Conservation (phyloP, 2,329 filamentous ascomycete genomes). For the Diaporthe ampelina region DNA sequence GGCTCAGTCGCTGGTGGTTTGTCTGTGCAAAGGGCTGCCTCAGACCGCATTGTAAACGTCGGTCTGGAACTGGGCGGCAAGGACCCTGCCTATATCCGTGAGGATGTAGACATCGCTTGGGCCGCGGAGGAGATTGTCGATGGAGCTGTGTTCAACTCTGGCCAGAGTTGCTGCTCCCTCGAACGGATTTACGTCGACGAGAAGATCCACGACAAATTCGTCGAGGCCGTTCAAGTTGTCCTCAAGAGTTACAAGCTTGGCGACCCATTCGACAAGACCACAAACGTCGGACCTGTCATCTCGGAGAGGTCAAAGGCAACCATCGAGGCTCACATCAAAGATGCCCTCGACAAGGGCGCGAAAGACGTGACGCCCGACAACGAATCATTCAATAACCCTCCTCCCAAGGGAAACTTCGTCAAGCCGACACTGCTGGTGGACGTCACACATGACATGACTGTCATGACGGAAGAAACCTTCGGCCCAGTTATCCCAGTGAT, state of each 20-base stretch:
- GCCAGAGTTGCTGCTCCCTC: slow-evolving; percentile 96
- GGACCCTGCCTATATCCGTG: slow-evolving; percentile 90
- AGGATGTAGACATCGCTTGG: slow-evolving; percentile 90
- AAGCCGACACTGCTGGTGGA: slow-evolving; percentile 85
- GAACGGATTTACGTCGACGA: slow-evolving; percentile 94
- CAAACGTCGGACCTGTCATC: slow-evolving; percentile 89
- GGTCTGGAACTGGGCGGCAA: slow-evolving; percentile 95
- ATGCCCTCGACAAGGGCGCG: slow-evolving; percentile 87
- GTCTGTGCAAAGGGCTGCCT: slow-evolving; percentile 86
- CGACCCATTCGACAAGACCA: slow-evolving; percentile 84
- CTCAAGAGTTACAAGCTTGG: slow-evolving; percentile 87
- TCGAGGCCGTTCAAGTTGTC: slow-evolving; percentile 83
- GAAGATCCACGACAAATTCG: slow-evolving; percentile 85
- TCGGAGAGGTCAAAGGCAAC: slow-evolving; percentile 82
- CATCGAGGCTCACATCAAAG: slow-evolving; percentile 84
- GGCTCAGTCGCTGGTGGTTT: slow-evolving; percentile 91
- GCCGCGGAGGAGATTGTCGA: slow-evolving; percentile 95
- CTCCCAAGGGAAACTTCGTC: slow-evolving; percentile 88
- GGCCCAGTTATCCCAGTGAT: slow-evolving; percentile 92
- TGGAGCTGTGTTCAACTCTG: slow-evolving; percentile 96
- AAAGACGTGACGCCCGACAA: slow-evolving; percentile 88
- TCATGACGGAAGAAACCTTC: slow-evolving; percentile 97
- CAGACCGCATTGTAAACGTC: slow-evolving; percentile 86
- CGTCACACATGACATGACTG: slow-evolving; percentile 84
- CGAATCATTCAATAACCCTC: slow-evolving; percentile 78